A percentile compares a stretch with the other conserved stretches of the same genome.
Evolutionary conservation across 192 early-diverging fungal species (phyloP).

Genomic region (Chytriomyces sp.): DNA sequence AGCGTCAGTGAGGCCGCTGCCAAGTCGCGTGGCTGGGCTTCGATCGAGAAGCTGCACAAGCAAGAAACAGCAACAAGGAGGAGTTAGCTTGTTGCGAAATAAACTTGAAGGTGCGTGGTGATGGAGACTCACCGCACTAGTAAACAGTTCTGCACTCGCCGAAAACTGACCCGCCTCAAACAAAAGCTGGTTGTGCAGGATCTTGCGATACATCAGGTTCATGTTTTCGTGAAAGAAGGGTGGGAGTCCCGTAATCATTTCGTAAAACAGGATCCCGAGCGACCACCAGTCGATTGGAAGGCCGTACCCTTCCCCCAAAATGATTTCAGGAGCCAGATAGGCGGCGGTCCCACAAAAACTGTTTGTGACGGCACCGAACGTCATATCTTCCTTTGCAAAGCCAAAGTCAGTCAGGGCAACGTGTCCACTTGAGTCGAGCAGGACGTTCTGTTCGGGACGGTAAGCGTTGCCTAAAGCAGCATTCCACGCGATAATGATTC

Average conservation of each 20-base stretch:
- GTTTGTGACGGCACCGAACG: constrained; percentile 51
- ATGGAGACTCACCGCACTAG: constrained; percentile 40
- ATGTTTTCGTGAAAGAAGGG: constrained; percentile 37
- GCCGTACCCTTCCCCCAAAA: constrained; percentile 67
- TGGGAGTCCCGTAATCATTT: constrained; percentile 8
- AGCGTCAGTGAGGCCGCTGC: constrained; percentile 57
- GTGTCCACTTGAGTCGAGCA: constrained; percentile 64
- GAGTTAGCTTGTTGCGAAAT: neutral
- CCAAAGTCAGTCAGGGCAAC: constrained; percentile 77
- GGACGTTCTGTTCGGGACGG: constrained; percentile 45
- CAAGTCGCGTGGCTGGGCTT: constrained; percentile 61
- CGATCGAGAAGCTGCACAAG: constrained; percentile 56
- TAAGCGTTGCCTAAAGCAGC: neutral
- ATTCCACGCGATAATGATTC: no score
- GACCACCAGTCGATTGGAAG: constrained; percentile 82
- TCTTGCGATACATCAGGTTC: constrained; percentile 62
- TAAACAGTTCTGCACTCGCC: constrained; percentile 38
- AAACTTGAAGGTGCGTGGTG: no score
- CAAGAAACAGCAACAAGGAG: no score
- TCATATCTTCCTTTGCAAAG: constrained; percentile 65
- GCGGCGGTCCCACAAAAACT: constrained; percentile 54
- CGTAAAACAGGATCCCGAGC: constrained; percentile 72
- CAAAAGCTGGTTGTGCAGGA: constrained; percentile 49
- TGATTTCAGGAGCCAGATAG: constrained; percentile 79
- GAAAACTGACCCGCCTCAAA: constrained; percentile 51